Evolutionary conservation across 345 rosid species (phyloP), one percentile per base, ranked within the genome.

Genomic region (Lumnitzera littorea): DNA sequence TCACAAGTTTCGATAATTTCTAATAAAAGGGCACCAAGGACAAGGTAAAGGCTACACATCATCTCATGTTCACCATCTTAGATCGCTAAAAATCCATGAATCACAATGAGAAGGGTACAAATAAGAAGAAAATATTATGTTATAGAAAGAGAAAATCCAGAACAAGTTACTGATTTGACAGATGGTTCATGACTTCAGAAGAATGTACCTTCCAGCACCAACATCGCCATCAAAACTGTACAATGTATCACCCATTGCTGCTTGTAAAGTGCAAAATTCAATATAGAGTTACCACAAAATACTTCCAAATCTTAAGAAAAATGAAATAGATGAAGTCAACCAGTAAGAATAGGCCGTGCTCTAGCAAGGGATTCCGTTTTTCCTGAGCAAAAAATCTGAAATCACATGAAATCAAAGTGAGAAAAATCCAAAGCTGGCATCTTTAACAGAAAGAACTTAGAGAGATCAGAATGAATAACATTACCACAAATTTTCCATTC

Each of bases 211-310:
- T 75, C 83, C 91, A 71, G 84, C 89, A 69, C 95, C 89, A 62
- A 80, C 68, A 82, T 89, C 90, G 65, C 91, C 91, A 49, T 84
- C 87, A 62, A 84, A 88, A 27, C 80, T 63, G 68, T 83, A 85
- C 55, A 88, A 74, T 77, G 74, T 86, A 58, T 84, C 76, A 24
- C 83, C 80, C 90, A 91, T 86, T 67, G 86, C 98, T 91, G 85
- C 67, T 54, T 36, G 36, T 43, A 69, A 60, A 63, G 60, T 43
- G 63, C 16, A 58, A 64, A 3, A 66, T 57, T 49, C 53, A 27
- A 55, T 13, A 55, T 15, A 27, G 13, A 7, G 23, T 16, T 25
- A 52, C 27, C 52, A 16, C 41, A 1, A 23, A 52, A 53, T 55
- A 63, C 15, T 13, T n/a, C 48, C 48, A 57, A 57, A 48, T 24